Base-by-base conservation (phyloP, 2,329 filamentous ascomycete species). In the Diaporthe velutina region DNA sequence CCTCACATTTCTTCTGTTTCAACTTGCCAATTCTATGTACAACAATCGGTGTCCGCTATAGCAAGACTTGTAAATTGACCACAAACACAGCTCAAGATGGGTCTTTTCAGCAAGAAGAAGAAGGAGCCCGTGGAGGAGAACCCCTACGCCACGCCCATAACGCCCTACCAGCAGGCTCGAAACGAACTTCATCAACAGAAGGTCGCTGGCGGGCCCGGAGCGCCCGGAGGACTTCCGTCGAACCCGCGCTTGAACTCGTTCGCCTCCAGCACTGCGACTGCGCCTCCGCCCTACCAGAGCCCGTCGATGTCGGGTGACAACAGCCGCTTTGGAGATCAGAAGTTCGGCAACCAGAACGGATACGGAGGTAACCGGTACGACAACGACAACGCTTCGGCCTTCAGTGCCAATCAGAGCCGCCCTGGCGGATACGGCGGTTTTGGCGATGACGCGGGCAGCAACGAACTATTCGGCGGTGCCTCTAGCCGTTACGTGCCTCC, bases 381-480 rank as follows among this genome's bases (percentile, higher is more conserved):
- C 54, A 55, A 28, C 8, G 84, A 79, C 76, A 80, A 83, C 42
- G 78, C 81, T 30, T 75, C 78, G 50, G 80, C 80, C 28, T 79
- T 79, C 17, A 79, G 73, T 28, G 79, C 80, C 7, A 80, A 82
- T 73, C 78, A 78, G 17, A 64, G 77, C 57, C 88, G 89, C 17
- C 86, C 88, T 15, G 89, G 90, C 61, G 91, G 91, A 38, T 93
- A 93, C 77, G 91, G 91, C 48, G 90, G 90, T 9, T 83, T 93
- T 73, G 90, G 84, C 85, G 66, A 81, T 82, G 84, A 85, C 66
- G 75, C 85, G 7, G 89, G 91, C 73, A 84, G 83, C 74, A 88
- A 92, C 77, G 90, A 89, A 38, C 86, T 95, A 5, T 94, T 95
- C 75, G 82, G 81, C 3, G 81, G 81, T 19, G 81, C 79, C 38